Percentiles rank a stretch among this genome's conserved stretches.
phyloP scores from a whole-genome alignment of 495 filamentous ascomycete genomes.

The Aspergillus leporis region DNA sequence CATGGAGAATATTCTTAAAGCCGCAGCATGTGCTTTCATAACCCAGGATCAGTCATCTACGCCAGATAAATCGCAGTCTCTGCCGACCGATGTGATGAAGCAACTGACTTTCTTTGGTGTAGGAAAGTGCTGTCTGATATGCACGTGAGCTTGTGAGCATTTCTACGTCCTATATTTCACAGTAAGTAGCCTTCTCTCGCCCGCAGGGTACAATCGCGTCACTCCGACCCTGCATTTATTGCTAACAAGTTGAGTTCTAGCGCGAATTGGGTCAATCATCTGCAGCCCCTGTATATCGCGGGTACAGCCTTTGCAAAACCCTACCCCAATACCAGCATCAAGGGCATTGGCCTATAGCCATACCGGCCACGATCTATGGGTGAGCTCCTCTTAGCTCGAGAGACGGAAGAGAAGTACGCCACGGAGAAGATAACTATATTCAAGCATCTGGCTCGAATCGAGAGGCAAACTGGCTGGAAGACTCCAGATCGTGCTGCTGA shows the following conservation, averaged over 20 bases:
- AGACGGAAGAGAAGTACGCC: conserved; percentile 7
- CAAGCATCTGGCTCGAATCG: conserved; percentile 20
- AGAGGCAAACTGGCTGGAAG: conserved; percentile 22
- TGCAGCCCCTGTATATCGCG: conserved; percentile 10
- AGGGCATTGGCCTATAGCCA: too few relatives aligned
- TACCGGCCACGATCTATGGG: not conserved
- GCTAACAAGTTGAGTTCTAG: conserved; percentile 4
- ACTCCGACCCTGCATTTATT: not conserved
- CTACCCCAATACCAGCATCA: not conserved
- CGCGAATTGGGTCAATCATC: conserved; percentile 20
- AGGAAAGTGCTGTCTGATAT: conserved; percentile 12
- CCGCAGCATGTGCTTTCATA: too few relatives aligned
- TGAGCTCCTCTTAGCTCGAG: too few relatives aligned
- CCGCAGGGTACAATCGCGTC: too few relatives aligned
- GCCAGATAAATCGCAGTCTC: too few relatives aligned
- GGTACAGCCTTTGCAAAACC: conserved; percentile 3
- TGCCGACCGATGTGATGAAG: too few relatives aligned
- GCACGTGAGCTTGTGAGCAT: conserved; percentile 14
- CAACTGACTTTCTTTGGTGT: too few relatives aligned
- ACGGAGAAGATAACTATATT: conserved; percentile 20
- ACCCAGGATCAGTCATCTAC: too few relatives aligned
- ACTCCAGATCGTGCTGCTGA: conserved; percentile 19
- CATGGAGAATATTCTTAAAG: too few relatives aligned
- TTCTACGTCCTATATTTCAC: conserved; percentile 16
- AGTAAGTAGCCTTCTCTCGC: conserved; percentile 4